Conservation (phyloP, 1,284 basidiomycete species). For the Cutaneotrichosporon spelunceum region DNA sequence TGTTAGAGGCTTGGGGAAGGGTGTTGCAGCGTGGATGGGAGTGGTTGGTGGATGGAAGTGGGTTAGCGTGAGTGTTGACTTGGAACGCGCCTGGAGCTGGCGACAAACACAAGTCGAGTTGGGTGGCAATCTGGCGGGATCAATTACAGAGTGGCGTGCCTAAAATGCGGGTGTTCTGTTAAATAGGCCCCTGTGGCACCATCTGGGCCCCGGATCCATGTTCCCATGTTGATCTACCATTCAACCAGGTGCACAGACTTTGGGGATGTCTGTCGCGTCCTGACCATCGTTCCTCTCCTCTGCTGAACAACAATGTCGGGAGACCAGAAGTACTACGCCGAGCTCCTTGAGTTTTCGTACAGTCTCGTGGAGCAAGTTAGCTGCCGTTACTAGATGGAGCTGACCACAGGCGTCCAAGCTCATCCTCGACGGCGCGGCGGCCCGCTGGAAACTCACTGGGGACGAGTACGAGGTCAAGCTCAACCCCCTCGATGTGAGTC, state of each 20-base stretch:
- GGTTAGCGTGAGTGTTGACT: conserved; percentile 1
- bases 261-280: neutral
- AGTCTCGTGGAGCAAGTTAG: conserved; percentile 28
- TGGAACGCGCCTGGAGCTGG: neutral
- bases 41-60: neutral
- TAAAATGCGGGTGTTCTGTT: neutral
- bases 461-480: conserved; percentile 33
- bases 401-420: conserved; percentile 25
- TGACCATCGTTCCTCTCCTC: neutral
- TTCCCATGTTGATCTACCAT: neutral
- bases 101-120: neutral
- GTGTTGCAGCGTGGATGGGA: neutral
- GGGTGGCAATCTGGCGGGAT: conserved; percentile 13
- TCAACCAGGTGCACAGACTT: conserved; percentile 3
- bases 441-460: conserved; percentile 26
- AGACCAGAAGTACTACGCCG: conserved; percentile 22
- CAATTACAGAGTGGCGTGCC: neutral
- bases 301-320: conserved; percentile 9
- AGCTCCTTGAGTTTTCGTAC: conserved; percentile 31
- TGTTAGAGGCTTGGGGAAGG: neutral
- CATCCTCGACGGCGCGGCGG: conserved; percentile 32
- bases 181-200: neutral
- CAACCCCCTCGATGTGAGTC: conserved; percentile 57
- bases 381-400: neutral
- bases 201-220: neutral